Conservation (phyloP, 495 filamentous ascomycete species). For the Hyaloscypha variabilis region DNA sequence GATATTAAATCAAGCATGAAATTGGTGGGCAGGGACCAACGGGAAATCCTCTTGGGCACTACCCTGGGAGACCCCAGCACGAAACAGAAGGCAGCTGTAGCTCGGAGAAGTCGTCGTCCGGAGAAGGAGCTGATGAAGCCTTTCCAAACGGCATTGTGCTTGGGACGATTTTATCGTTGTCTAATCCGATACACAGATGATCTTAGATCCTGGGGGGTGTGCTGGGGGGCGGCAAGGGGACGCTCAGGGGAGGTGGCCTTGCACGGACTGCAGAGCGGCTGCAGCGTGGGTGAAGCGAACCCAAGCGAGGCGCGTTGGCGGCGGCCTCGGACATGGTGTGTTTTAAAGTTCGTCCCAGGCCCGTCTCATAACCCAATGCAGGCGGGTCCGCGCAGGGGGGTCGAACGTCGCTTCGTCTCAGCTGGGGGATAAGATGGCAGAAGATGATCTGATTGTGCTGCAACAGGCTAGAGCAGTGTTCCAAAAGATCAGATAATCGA, state of each 20-base stretch:
- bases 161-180: constrained; percentile 18
- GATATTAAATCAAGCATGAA: constrained; percentile 58
- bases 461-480: constrained; percentile 9
- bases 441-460: constrained; percentile 16
- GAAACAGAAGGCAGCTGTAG: constrained; percentile 47
- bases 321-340: constrained; percentile 20
- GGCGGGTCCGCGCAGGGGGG: constrained; percentile 16
- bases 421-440: not conserved
- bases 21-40: constrained; percentile 37
- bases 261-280: constrained; percentile 23
- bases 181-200: constrained; percentile 13
- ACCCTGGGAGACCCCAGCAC: constrained; percentile 42
- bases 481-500: constrained; percentile 15
- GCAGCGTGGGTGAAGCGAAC: constrained; percentile 5
- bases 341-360: constrained; percentile 31
- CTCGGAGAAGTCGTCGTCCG: constrained; percentile 36
- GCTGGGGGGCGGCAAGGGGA: constrained; percentile 2
- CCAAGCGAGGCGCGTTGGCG: not conserved
- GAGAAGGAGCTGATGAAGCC: constrained; percentile 13
- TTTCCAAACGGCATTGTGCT: constrained; percentile 22
- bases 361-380: constrained; percentile 30
- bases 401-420: constrained; percentile 27
- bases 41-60: constrained; percentile 33
- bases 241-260: not conserved
- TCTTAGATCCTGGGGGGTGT: not conserved